Percentiles rank a stretch among this genome's conserved stretches.
phyloP scores from a whole-genome alignment of 2,329 filamentous ascomycete species.

The Sarocladium strictum region DNA sequence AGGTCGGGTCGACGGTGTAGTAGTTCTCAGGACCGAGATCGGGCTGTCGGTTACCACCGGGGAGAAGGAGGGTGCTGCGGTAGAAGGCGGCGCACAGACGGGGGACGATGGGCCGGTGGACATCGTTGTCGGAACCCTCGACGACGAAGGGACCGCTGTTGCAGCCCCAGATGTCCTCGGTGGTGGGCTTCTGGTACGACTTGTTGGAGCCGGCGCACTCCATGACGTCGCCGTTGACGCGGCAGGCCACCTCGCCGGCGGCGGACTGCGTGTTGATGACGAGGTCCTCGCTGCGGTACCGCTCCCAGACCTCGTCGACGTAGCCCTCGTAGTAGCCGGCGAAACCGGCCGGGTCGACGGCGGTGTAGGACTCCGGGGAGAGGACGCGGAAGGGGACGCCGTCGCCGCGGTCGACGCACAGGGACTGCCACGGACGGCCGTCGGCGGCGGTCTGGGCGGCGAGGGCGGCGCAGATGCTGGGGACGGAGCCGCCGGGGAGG shows the following conservation, averaged over 20 bases:
- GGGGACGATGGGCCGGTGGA: constrained; percentile 38
- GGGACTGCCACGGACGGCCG: constrained; percentile 35
- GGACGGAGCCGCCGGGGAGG: constrained; percentile 28
- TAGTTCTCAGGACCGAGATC: constrained; percentile 29
- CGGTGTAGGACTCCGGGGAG: constrained; percentile 35
- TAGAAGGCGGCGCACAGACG: constrained; percentile 46
- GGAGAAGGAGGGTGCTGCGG: constrained; percentile 38
- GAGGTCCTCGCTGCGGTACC: constrained; percentile 31
- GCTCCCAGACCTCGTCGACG: constrained; percentile 38
- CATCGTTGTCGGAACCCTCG: constrained; percentile 27
- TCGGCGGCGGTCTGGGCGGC: constrained; percentile 29
- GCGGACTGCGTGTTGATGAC: constrained; percentile 35
- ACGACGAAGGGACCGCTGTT: constrained; percentile 40
- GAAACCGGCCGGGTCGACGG: constrained; percentile 28
- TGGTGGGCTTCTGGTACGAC: constrained; percentile 35
- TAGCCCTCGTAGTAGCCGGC: constrained; percentile 38
- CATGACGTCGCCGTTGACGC: constrained; percentile 28
- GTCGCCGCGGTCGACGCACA: constrained; percentile 33
- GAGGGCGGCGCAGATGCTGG: constrained; percentile 35
- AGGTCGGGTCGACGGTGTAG: constrained; percentile 38
- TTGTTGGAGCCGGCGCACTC: constrained; percentile 36
- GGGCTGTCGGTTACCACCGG: constrained; percentile 42
- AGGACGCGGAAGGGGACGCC: constrained; percentile 35
- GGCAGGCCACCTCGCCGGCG: constrained; percentile 34
- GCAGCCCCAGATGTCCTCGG: constrained; percentile 44